Evolutionary conservation across 2,329 filamentous ascomycete species (phyloP), one percentile per base, ranked within the genome.

Genomic region (Macroventuria anomochaeta): DNA sequence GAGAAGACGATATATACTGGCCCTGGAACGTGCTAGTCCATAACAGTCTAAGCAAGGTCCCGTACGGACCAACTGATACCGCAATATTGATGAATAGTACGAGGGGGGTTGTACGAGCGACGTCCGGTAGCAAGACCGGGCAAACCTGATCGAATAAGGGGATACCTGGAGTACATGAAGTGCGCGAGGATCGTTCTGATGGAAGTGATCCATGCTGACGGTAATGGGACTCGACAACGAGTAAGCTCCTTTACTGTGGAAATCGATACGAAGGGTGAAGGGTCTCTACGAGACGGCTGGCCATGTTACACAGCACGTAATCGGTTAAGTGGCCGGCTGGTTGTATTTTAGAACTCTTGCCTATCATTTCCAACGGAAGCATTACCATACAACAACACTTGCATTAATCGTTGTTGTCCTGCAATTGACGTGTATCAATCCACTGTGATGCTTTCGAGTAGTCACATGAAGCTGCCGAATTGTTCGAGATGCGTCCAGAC

Each of bases 401-500:
- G 12, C 38, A 15, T 13, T 12, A 20, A 11, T 36, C 15, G 7
- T 29, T 7, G 11, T 23, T 7, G 17, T 6, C 13, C 7, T 29
- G 21, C 7, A 7, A 11, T 6, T n/a, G 5, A 26, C n/a, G 8
- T 48, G 12, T 39, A n/a, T 5, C 4, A 42, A 1, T 15, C 15
- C 18, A 23, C 13, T 29, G 12, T n/a, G 21, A 4, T 17, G 10
- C 18, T 38, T 3, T 23, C 12, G 23, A 29, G 8, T 5, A 8
- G 10, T 7, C 21, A 23, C 23, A 28, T 34, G 41, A 29, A 32
- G n/a, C 20, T 23, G 15, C 28, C 26, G 18, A 23, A 21, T 7
- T 13, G 6, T 31, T 51, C 26, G 21, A 39, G 48, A 44, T 26
- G 40, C 34, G 38, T 40, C 34, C 26, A 44, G 40, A 46, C 28